These are phyloP conservation scores for Colletotrichum kahawae DNA, from an alignment of 2,329 filamentous ascomycete genomes.

Conservation along the genomic window DNA sequence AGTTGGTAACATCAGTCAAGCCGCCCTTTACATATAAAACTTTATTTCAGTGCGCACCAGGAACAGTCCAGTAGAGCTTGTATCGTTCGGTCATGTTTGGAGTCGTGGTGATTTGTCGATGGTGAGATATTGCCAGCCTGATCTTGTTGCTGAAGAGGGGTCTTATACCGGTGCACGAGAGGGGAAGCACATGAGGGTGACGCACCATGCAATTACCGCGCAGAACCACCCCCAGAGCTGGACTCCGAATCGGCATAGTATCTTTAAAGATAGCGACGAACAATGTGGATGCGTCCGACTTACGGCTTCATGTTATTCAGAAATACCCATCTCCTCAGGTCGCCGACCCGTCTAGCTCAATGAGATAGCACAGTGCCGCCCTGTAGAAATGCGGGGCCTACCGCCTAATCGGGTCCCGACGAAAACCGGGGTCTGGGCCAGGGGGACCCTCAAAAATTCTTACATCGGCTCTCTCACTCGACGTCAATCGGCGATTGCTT, in stretches of 20 bases:
- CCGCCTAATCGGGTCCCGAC: background rate
- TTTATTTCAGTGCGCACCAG: too few relatives aligned
- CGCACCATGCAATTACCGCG: background rate
- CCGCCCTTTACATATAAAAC: too few relatives aligned
- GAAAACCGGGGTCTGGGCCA: background rate
- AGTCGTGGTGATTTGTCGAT: background rate
- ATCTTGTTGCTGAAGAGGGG: background rate
- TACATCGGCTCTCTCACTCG: background rate
- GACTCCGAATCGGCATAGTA: background rate
- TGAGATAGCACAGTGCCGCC: background rate
- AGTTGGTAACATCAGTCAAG: too few relatives aligned
- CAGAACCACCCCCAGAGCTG: too few relatives aligned
- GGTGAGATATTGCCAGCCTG: background rate
- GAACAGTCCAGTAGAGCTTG: constrained; percentile 21
- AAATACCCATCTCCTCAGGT: too few relatives aligned
- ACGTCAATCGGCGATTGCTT: background rate
- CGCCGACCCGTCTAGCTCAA: too few relatives aligned
- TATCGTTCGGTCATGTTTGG: constrained; percentile 22
- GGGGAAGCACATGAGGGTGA: background rate
- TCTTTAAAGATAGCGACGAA: fast-evolving
- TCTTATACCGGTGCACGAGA: background rate
- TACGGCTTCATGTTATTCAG: background rate
- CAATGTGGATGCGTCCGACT: fast-evolving
- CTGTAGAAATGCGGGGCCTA: background rate
- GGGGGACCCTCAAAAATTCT: constrained; percentile 19